Evolutionary conservation across 176 grass and related monocot species (phyloP).

Genomic region (Melocanna baccifera): DNA sequence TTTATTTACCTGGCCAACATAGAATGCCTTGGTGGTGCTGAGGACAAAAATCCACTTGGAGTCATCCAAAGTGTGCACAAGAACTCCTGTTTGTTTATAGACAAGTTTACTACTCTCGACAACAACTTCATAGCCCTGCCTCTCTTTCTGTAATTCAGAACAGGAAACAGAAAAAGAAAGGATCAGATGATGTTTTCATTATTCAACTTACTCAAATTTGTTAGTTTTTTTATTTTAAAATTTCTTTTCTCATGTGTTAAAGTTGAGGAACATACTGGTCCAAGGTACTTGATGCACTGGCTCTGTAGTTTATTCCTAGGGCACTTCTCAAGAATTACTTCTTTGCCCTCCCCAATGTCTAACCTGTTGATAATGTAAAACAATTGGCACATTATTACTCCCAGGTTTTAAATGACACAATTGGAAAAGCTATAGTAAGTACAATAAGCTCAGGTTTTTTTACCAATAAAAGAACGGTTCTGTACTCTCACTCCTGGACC

Average conservation of each 20-base stretch:
- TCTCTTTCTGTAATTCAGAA: constrained; percentile 67
- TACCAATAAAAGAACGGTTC: constrained; percentile 97
- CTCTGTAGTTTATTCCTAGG: constrained; percentile 76
- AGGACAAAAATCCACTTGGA: constrained; percentile 95
- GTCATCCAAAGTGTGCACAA: constrained; percentile 64
- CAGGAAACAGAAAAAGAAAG: neutral
- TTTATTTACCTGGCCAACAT: constrained; percentile 81
- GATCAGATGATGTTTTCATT: constrained; percentile 8
- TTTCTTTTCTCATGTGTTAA: neutral
- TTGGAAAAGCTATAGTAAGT: neutral
- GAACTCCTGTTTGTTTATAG: constrained; percentile 46
- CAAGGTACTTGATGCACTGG: constrained; percentile 87
- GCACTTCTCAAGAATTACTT: constrained; percentile 85
- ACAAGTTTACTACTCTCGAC: constrained; percentile 62
- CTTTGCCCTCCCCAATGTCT: constrained; percentile 96
- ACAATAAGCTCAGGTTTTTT: neutral
- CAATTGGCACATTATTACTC: neutral
- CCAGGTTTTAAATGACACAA: neutral
- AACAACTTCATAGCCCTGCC: constrained; percentile 75
- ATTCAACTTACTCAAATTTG: neutral
- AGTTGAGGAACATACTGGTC: constrained; percentile 59
- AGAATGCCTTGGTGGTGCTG: constrained; percentile 63
- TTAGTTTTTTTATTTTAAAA: neutral
- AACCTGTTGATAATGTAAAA: constrained; percentile 54
- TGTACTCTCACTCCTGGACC: constrained; percentile 74